Evolutionary conservation across 352 stramenopile genomes (phyloP).

Genomic region (Phytophthora litchii): DNA sequence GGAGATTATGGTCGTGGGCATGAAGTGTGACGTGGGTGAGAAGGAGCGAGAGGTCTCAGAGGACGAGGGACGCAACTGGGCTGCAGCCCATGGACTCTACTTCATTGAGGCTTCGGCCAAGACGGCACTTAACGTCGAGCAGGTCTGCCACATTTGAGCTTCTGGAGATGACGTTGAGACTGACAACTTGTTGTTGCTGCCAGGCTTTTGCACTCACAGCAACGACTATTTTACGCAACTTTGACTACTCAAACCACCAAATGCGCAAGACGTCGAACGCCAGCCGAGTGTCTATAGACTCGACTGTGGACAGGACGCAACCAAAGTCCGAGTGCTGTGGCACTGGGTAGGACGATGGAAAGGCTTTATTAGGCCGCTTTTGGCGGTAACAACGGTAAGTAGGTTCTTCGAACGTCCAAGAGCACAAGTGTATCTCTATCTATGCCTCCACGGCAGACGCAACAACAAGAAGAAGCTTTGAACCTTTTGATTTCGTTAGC

Average conservation of each 20-base stretch:
- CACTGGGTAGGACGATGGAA: conserved; percentile 14
- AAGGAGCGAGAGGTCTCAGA: conserved; percentile 69
- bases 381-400: conserved; percentile 9
- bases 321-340: conserved; percentile 50
- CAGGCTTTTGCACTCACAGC: conserved; percentile 77
- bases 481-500: conserved; percentile 7
- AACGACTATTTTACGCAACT: conserved; percentile 75
- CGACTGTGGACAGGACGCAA: conserved; percentile 20
- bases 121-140: conserved; percentile 81
- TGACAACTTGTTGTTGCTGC: neutral
- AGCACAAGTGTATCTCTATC: conserved; percentile 3
- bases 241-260: conserved; percentile 71
- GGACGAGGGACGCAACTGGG: conserved; percentile 73
- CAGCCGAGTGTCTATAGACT: conserved; percentile 51
- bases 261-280: conserved; percentile 46
- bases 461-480: conserved; percentile 32
- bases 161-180: conserved; percentile 8
- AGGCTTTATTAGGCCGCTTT: neutral
- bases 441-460: conserved; percentile 7
- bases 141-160: conserved; percentile 36
- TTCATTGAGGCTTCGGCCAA: conserved; percentile 89
- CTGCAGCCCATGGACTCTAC: conserved; percentile 61
- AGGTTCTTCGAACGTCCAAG: conserved; percentile 19
- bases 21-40: conserved; percentile 77
- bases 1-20: conserved; percentile 87